phyloP scores from a whole-genome alignment of 257 asterid species.

The Echites panduratus region DNA sequence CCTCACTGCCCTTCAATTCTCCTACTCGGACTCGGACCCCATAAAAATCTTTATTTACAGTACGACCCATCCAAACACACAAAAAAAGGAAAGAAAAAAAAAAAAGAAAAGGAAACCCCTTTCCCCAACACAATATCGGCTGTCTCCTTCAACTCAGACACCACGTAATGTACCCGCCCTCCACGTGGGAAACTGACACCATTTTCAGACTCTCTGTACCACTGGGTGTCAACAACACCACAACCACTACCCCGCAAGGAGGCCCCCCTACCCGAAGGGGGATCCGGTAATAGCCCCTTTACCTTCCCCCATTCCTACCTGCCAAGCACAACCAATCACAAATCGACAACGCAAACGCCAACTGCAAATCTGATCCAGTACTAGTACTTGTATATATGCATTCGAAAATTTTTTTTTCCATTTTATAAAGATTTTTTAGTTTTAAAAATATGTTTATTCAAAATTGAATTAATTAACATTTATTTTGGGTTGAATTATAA shows the following conservation, averaged over 20 bases:
- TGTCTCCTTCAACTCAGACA: constrained; percentile 74
- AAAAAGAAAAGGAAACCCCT: too few species aligned
- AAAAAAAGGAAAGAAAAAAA: neutral
- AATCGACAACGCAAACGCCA: neutral
- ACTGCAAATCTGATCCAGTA: constrained; percentile 3
- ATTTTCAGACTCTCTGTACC: neutral
- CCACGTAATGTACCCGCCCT: constrained; percentile 46
- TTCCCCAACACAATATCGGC: constrained; percentile 20
- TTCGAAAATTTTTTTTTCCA: too few species aligned
- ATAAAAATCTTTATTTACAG: too few species aligned
- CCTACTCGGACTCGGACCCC: too few species aligned
- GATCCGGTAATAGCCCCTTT: neutral
- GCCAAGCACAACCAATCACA: constrained; percentile 1
- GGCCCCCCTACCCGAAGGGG: neutral
- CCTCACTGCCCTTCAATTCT: too few species aligned
- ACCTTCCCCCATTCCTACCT: neutral
- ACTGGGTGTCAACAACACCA: neutral
- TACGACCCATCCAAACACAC: neutral
- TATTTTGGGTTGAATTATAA: too few species aligned
- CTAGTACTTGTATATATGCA: too few species aligned
- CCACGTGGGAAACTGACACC: constrained; percentile 55
- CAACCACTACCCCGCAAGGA: neutral
- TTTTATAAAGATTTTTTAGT: too few species aligned
- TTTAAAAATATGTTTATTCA: too few species aligned
- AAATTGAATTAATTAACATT: too few species aligned